Base-by-base conservation (phyloP, 192 early-diverging fungal genomes). In the Ambispora gerdemannii region DNA sequence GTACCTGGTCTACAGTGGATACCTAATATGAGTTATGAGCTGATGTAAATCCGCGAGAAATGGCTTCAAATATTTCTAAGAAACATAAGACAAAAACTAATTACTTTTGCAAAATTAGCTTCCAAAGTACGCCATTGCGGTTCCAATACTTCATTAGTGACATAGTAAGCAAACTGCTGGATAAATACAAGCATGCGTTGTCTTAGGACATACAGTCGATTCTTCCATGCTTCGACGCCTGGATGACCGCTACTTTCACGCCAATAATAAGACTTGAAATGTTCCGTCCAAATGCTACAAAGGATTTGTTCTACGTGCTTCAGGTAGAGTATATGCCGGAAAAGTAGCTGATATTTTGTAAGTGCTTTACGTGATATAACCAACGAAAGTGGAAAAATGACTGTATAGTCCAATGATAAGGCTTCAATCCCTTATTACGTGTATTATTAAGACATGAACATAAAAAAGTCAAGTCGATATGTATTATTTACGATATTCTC, bases 131-230 rank as follows among this genome's bases (percentile, higher is more conserved):
- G 73, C 92, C 93, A 97, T 69, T 91, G 88, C 31, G 93, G 94
- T 73, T 98, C 96, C 50, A 99, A 81, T 6, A 97, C 95, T 74
- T 99, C 95, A 67, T 87, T 93, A 63, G 90, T 90, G 36, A 91
- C 83, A 72, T 95, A 96, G 75, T 92, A 92, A 72, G 93, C 76
- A 74, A 96, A 90, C 75, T 96, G 92, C 66, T 96, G 94, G 17
- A 97, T 83, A 79, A 93, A 94, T n/a, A 89, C 84, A 33, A 96
- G 74, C 87, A 98, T 97, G 35, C 87, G 88, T 34, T 84, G 85
- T 33, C 94, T 86, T 20, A 95, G 77, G 7, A 86, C 84, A 71
- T 84, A 89, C 24, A 95, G 82, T 25, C 87, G 82, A 7, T 85
- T 82, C 53, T 87, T 83, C 77, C 79, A 86, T 10, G 75, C 74